Percentiles rank a stretch among this genome's conserved stretches.
Evolutionary conservation across 345 rosid species (phyloP).

Genomic region (Acer negundo): DNA sequence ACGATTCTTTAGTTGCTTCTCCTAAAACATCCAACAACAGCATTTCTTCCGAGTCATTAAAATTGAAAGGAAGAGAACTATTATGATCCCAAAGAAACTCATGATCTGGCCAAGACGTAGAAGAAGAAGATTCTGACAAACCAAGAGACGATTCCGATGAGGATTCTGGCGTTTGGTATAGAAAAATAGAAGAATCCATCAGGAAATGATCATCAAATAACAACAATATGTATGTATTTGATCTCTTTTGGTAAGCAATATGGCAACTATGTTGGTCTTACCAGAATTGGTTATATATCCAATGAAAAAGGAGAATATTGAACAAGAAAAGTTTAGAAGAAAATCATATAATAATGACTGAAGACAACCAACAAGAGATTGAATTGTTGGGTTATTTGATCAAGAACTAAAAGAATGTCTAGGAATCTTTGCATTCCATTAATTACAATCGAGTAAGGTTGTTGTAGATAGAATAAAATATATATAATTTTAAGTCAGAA

Average conservation of each 20-base stretch:
- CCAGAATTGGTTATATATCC: background rate
- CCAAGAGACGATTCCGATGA: constrained; percentile 35
- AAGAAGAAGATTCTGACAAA: constrained; percentile 38
- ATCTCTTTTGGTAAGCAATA: too few relatives aligned
- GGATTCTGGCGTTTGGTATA: constrained; percentile 18
- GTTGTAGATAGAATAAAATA: background rate
- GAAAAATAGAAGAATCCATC: constrained; percentile 35
- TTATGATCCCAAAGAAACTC: constrained; percentile 30
- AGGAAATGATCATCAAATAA: background rate
- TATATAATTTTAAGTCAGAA: too few relatives aligned
- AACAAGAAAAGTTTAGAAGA: too few relatives aligned
- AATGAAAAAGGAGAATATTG: too few relatives aligned
- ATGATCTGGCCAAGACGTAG: constrained; percentile 28
- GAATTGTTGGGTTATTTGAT: background rate
- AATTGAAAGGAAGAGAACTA: constrained; percentile 30
- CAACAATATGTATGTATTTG: background rate
- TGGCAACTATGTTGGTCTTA: background rate
- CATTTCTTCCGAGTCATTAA: constrained; percentile 45
- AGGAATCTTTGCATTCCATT: background rate
- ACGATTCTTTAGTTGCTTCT: constrained; percentile 29
- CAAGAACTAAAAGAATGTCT: background rate
- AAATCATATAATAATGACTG: too few relatives aligned
- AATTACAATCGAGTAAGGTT: background rate
- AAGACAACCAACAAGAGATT: too few relatives aligned
- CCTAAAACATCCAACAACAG: constrained; percentile 36